Evolutionary conservation across 352 stramenopile species (phyloP).

Genomic region (Pythium dissimile): DNA sequence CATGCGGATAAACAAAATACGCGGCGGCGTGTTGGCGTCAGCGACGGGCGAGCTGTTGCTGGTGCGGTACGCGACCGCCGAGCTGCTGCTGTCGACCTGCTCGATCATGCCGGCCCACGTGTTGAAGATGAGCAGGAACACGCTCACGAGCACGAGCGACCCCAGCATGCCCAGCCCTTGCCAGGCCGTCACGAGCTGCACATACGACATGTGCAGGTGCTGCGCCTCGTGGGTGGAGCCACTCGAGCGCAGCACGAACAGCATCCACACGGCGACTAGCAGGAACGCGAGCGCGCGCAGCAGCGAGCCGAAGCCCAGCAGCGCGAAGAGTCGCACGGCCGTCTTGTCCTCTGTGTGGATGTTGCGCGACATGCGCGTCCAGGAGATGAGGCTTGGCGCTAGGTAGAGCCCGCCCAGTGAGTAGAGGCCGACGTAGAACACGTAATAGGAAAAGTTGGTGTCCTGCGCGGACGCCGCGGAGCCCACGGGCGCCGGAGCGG

Average conservation of each 20-base stretch:
- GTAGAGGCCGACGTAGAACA: conserved; percentile 53
- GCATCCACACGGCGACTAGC: conserved; percentile 52
- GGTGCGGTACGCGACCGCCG: conserved; percentile 5
- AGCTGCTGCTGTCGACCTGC: conserved; percentile 30
- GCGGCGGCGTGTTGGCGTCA: conserved; percentile 28
- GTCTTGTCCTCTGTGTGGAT: conserved; percentile 37
- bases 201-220: conserved; percentile 56
- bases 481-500: neutral
- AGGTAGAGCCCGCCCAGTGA: conserved; percentile 46
- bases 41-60: neutral
- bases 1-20: conserved; percentile 53
- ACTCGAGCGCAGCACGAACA: conserved; percentile 34
- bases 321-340: conserved; percentile 49
- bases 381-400: conserved; percentile 32
- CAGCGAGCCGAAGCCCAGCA: conserved; percentile 42
- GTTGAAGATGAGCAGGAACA: conserved; percentile 63
- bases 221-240: conserved; percentile 33
- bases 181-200: conserved; percentile 55
- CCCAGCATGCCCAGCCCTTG: conserved; percentile 42
- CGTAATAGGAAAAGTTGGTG: conserved; percentile 25
- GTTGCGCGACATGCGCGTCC: conserved; percentile 37
- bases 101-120: conserved; percentile 69
- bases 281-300: conserved; percentile 46
- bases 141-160: conserved; percentile 39
- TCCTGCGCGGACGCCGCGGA: neutral